phyloP scores from a whole-genome alignment of 2,329 filamentous ascomycete genomes.

The Aspergillus japonicus region DNA sequence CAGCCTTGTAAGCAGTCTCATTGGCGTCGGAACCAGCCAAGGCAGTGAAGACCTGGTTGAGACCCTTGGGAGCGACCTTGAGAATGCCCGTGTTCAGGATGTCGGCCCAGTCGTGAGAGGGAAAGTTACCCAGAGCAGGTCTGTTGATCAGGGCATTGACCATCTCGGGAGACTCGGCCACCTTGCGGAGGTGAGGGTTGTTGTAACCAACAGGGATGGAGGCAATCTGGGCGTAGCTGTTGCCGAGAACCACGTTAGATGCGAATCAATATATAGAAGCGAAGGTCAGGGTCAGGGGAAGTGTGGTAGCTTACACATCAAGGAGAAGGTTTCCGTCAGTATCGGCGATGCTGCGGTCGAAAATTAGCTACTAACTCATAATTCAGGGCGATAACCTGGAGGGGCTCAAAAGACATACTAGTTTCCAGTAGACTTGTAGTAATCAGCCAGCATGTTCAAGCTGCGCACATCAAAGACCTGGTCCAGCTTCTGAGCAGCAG shows the following conservation, averaged over 20 bases:
- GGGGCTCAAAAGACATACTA: slow-evolving; percentile 52
- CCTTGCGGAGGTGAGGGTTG: slow-evolving; percentile 71
- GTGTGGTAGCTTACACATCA: slow-evolving; percentile 45
- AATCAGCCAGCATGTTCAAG: slow-evolving; percentile 79
- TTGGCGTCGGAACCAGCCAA: slow-evolving; percentile 90
- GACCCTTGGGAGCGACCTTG: slow-evolving; percentile 75
- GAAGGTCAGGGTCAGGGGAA: not conserved
- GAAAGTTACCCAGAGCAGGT: slow-evolving; percentile 87
- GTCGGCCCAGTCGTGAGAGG: slow-evolving; percentile 76
- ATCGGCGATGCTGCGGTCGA: slow-evolving; percentile 45
- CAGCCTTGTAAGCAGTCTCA: slow-evolving; percentile 91
- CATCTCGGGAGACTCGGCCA: slow-evolving; percentile 76
- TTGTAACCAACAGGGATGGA: slow-evolving; percentile 93
- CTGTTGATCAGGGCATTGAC: slow-evolving; percentile 78
- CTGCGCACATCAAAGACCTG: slow-evolving; percentile 82
- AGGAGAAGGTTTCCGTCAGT: slow-evolving; percentile 52
- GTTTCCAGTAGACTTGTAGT: slow-evolving; percentile 73
- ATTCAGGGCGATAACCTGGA: slow-evolving; percentile 17
- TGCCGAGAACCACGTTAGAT: slow-evolving; percentile 8
- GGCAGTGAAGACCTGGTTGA: slow-evolving; percentile 87
- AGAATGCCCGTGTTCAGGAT: slow-evolving; percentile 79
- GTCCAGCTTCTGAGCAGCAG: slow-evolving; percentile 67
- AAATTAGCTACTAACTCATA: not conserved
- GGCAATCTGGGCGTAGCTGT: slow-evolving; percentile 82
- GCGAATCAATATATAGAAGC: not conserved